Evolutionary conservation across 164 flowering plant species (phyloP), one percentile per base, ranked within the genome.

Genomic region (Piper longum): DNA sequence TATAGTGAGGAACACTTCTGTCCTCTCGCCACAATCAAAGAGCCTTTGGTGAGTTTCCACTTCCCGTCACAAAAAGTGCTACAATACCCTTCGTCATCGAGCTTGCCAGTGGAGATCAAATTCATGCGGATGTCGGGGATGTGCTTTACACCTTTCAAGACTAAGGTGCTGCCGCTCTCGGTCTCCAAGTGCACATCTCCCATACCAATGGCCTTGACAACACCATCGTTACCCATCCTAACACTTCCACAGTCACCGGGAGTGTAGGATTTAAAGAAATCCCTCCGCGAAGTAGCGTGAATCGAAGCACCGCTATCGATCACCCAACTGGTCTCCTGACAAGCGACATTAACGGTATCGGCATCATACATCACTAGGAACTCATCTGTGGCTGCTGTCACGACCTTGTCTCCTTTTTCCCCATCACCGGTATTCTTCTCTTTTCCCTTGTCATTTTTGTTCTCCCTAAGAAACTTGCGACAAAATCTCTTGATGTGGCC

Each of bases 401-500:
- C 36, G 36, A 26, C 36, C 36, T 26, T 26, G 36, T 26, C 36
- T 26, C 36, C 36, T 26, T 26, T 26, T 26, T 26, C 36, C 36
- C 36, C 36, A 26, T 26, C 36, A 26, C 36, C 36, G 36, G 36
- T 26, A 26, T 26, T 26, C 36, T 26, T 26, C 36, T 26, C 36
- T 26, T 26, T 26, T 26, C 36, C 36, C 36, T 26, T 26, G 36
- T 26, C 36, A 26, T 26, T 26, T 26, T 26, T 26, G 36, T 26
- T 26, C 36, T 26, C 36, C 36, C 36, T 26, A 26, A 26, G 36
- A 26, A 26, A 26, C 36, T 26, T 26, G 36, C 36, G 36, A 26
- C 36, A 26, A 57, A 11, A 57, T 36, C 17, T 57, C 60, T 57
- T 57, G 60, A 36, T 57, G 17, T 57, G 40, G 11, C 60, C 60